phyloP scores from a whole-genome alignment of 768 basidiomycete species.

The Gyrodon lividus region DNA sequence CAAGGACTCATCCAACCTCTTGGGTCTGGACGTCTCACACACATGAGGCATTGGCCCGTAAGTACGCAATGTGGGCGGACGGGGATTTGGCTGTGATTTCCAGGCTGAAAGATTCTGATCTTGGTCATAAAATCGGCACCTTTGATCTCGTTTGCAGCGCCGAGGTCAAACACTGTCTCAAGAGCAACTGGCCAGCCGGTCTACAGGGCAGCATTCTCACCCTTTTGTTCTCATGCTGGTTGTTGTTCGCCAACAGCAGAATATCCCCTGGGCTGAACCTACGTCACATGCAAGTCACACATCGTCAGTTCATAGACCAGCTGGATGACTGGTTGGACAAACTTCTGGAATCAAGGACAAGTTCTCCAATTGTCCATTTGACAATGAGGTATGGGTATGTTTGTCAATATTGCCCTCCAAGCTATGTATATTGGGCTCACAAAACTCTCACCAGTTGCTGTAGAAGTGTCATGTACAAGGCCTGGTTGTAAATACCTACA shows the following conservation, averaged over 20 bases:
- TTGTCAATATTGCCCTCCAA: too few species aligned
- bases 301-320: not conserved
- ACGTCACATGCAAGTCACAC: not conserved
- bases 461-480: too few species aligned
- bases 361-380: not conserved
- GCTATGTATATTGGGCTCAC: too few species aligned
- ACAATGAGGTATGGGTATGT: too few species aligned
- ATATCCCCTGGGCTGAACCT: fast-evolving
- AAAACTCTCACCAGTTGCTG: too few species aligned
- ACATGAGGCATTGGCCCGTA: not conserved
- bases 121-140: not conserved
- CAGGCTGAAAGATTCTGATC: not conserved
- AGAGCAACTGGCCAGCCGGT: not conserved
- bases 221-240: not conserved
- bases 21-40: not conserved
- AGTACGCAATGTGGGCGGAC: not conserved
- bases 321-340: not conserved
- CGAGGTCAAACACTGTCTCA: not conserved
- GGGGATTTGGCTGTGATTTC: not conserved
- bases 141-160: too few species aligned
- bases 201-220: not conserved
- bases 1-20: not conserved
- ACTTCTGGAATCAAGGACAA: not conserved
- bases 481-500: too few species aligned
- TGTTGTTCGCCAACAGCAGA: not conserved